Evolutionary conservation across 176 grass and related monocot species (phyloP).

Genomic region (Carex littledalei): DNA sequence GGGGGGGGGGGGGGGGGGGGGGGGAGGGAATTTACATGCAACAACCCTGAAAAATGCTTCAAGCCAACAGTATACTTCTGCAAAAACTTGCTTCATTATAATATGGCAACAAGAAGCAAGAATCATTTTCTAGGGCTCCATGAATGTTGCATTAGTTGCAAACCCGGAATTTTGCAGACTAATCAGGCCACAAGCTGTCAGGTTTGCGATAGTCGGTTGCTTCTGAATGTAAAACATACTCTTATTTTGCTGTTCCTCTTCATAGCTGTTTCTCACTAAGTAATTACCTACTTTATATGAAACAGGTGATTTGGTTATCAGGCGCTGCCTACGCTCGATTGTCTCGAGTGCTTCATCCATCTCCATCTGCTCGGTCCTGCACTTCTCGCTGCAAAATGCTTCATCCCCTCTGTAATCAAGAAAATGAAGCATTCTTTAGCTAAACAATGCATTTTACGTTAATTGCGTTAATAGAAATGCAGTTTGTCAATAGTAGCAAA

Average conservation of each 20-base stretch:
- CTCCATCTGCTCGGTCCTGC: constrained; percentile 63
- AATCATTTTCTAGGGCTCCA: not conserved
- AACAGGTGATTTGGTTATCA: not conserved
- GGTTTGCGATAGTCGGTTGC: constrained; percentile 49
- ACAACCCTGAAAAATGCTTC: not conserved
- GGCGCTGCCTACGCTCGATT: constrained; percentile 33
- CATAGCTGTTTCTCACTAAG: not conserved
- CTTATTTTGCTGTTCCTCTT: not conserved
- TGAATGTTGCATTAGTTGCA: not conserved
- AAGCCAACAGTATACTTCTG: not conserved
- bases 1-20: no score
- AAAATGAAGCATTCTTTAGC: not conserved
- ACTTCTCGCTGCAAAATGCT: constrained; percentile 73
- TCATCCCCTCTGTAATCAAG: constrained; percentile 44
- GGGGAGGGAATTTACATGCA: not conserved
- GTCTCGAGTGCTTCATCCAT: constrained; percentile 71
- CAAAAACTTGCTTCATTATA: not conserved
- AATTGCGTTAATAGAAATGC: not conserved
- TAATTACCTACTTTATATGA: not conserved
- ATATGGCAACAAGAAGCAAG: not conserved
- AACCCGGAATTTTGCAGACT: constrained; percentile 10
- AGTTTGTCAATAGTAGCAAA: not conserved
- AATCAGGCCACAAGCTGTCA: constrained; percentile 40
- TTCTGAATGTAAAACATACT: constrained; percentile 24
- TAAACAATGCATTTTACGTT: not conserved